Percentiles rank a stretch among this genome's conserved stretches.
Evolutionary conservation across 73 alveolate species (phyloP).

Genomic region (Diophrys appendiculata): DNA sequence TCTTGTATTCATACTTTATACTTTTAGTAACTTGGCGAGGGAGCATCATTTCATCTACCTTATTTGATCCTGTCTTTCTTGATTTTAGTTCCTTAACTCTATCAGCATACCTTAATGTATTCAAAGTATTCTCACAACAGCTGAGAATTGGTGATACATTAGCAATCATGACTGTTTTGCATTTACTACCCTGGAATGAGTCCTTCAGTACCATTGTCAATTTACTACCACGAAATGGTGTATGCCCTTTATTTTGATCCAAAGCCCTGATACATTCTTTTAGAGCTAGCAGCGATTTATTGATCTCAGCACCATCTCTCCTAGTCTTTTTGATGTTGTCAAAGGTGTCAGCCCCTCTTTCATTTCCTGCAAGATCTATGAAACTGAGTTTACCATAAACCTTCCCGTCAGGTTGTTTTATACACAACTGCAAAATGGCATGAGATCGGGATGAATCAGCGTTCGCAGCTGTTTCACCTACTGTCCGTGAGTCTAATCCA

Average conservation of each 20-base stretch:
- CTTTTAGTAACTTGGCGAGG: constrained; percentile 32
- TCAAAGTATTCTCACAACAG: constrained; percentile 98
- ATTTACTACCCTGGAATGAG: constrained; percentile 96
- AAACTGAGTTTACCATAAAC: constrained; percentile 91
- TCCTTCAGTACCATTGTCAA: constrained; percentile 98
- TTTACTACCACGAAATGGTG: constrained; percentile 99
- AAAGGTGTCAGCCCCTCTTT: constrained; percentile 99
- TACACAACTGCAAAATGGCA: constrained; percentile 85
- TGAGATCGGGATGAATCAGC: constrained; percentile 92
- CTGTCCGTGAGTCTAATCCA: constrained; percentile 88
- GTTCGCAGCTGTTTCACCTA: constrained; percentile 96
- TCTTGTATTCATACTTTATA: constrained; percentile 15
- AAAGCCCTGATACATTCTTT: constrained; percentile 99
- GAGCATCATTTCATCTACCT: constrained; percentile 16
- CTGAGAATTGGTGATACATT: constrained; percentile 96
- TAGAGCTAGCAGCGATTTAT: constrained; percentile 98
- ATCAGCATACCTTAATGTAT: constrained; percentile 99
- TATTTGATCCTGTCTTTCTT: constrained; percentile 12
- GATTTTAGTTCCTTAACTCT: constrained; percentile 99
- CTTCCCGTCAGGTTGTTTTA: constrained; percentile 73
- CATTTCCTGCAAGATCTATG: constrained; percentile 99
- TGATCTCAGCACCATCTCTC: constrained; percentile 99
- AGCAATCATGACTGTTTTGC: constrained; percentile 99
- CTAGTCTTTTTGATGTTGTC: constrained; percentile 95
- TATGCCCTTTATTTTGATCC: constrained; percentile 96